Evolutionary conservation across 495 filamentous ascomycete genomes (phyloP).

Genomic region (Aspergillus steynii): DNA sequence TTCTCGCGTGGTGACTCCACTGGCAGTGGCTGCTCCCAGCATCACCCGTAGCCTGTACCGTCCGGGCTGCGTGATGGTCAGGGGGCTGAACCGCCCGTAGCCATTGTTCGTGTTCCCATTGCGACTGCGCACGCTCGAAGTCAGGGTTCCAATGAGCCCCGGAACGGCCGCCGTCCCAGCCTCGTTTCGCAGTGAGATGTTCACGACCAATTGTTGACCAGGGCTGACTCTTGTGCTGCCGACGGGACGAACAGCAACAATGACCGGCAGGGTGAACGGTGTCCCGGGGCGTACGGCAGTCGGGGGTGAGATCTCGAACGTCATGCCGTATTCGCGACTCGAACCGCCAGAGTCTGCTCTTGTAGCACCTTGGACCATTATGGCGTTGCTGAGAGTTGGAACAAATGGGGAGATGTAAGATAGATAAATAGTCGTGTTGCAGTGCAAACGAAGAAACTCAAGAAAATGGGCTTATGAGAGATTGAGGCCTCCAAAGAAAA

Average conservation of each 20-base stretch:
- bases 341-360: slow-evolving; percentile 16
- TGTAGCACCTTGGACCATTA: slow-evolving; percentile 26
- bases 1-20: slow-evolving; percentile 35
- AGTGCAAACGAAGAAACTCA: background rate
- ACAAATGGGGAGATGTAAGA: background rate
- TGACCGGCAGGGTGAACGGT: slow-evolving; percentile 38
- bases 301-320: slow-evolving; percentile 38
- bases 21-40: slow-evolving; percentile 32
- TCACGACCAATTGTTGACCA: slow-evolving; percentile 36
- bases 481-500: background rate
- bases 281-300: slow-evolving; percentile 27
- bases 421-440: background rate
- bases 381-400: background rate
- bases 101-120: slow-evolving; percentile 37
- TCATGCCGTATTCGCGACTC: slow-evolving; percentile 36
- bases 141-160: slow-evolving; percentile 34
- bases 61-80: slow-evolving; percentile 35
- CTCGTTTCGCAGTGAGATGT: slow-evolving; percentile 35
- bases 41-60: slow-evolving; percentile 40
- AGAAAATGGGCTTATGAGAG: background rate
- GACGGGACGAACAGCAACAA: slow-evolving; percentile 37
- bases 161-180: slow-evolving; percentile 22
- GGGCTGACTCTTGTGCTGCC: slow-evolving; percentile 26
- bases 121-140: slow-evolving; percentile 39
- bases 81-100: slow-evolving; percentile 34